Conservation (phyloP, 768 basidiomycete species). For the Tremella yokohamensis region DNA sequence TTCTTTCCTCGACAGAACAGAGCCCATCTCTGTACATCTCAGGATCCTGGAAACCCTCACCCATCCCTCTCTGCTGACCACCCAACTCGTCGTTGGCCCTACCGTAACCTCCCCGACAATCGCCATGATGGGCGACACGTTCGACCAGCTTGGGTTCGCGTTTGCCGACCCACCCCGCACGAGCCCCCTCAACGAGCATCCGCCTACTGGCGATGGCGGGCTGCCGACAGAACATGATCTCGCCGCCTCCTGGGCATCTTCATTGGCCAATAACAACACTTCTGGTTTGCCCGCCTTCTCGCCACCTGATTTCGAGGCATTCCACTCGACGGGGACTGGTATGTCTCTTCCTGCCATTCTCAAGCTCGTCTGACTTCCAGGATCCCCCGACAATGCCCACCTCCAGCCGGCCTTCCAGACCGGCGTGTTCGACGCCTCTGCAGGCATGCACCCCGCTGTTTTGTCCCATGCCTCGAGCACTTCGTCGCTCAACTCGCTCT, state of each 20-base stretch:
- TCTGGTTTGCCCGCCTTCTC: background rate
- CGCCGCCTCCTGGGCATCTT: background rate
- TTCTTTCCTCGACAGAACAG: too few relatives aligned
- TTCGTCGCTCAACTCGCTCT: slow-evolving; percentile 19
- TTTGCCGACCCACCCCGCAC: too few relatives aligned
- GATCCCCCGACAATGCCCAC: background rate
- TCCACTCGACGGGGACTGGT: background rate
- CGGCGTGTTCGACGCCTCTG: slow-evolving; percentile 3
- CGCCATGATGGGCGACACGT: too few relatives aligned
- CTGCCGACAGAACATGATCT: background rate
- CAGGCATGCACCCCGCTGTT: background rate
- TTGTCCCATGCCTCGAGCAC: slow-evolving; percentile 1
- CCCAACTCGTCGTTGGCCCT: too few relatives aligned
- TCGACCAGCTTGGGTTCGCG: too few relatives aligned
- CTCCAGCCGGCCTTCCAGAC: background rate
- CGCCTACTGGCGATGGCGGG: too few relatives aligned
- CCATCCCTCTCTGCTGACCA: too few relatives aligned
- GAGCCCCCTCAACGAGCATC: too few relatives aligned
- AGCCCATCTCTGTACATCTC: background rate
- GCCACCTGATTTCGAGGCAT: background rate
- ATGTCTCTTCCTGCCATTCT: background rate
- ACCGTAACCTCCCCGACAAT: too few relatives aligned
- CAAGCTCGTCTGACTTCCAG: background rate
- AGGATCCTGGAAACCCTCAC: background rate
- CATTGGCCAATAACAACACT: background rate